phyloP scores from a whole-genome alignment of 2,329 filamentous ascomycete genomes.

The Aphanoascus verrucosus region DNA sequence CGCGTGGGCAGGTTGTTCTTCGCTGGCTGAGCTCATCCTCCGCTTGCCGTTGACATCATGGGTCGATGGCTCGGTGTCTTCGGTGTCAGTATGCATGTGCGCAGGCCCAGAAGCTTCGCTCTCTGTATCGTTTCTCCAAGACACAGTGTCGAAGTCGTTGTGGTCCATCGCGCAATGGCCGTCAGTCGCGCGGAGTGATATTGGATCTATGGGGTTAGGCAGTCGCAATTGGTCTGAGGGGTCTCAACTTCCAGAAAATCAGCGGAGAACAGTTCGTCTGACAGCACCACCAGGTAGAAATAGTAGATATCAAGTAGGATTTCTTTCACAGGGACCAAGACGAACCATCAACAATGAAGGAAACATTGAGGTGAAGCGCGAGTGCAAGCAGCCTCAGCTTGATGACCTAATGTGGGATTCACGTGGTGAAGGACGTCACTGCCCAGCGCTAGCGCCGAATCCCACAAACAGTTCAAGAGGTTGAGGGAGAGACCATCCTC shows the following conservation, averaged over 20 bases:
- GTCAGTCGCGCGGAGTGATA: too few species aligned
- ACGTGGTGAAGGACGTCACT: slow-evolving; percentile 6
- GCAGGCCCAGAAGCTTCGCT: slow-evolving; percentile 36
- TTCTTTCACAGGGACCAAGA: background rate
- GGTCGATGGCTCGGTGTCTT: slow-evolving; percentile 23
- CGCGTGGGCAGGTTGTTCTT: slow-evolving; percentile 40
- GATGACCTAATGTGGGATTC: slow-evolving; percentile 10
- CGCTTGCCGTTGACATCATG: slow-evolving; percentile 40
- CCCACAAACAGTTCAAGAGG: background rate
- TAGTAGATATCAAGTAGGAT: background rate
- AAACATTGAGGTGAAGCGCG: background rate
- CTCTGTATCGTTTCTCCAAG: slow-evolving; percentile 58
- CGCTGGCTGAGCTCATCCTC: slow-evolving; percentile 36
- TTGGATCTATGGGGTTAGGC: background rate
- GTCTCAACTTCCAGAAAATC: background rate
- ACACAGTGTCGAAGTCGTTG: slow-evolving; percentile 71
- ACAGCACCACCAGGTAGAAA: background rate
- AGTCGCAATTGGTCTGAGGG: background rate
- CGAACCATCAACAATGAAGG: background rate
- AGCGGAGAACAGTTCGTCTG: background rate
- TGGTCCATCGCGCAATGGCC: slow-evolving; percentile 32
- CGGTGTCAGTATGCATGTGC: slow-evolving; percentile 33
- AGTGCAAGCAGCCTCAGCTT: slow-evolving; percentile 1
- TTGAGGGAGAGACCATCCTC: background rate
- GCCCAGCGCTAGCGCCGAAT: background rate